Evolutionary conservation across 257 asterid species (phyloP).

Genomic region (Solanum phureja): DNA sequence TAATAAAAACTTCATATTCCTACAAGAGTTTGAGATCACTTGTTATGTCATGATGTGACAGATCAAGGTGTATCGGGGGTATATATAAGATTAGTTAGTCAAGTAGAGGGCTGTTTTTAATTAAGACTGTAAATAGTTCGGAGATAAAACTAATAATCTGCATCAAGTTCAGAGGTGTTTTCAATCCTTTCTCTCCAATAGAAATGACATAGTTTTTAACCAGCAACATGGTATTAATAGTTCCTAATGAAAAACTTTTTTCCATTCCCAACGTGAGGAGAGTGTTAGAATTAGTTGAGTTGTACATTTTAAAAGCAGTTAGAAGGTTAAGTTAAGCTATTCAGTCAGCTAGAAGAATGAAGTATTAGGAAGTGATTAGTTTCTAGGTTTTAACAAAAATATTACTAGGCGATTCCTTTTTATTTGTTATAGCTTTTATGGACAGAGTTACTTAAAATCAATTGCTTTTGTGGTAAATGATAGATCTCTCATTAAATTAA

Average conservation of each 20-base stretch:
- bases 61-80: neutral
- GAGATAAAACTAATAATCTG: too few species aligned
- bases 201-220: neutral
- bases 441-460: neutral
- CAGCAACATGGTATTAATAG: neutral
- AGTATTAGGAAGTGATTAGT: neutral
- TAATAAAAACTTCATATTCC: too few species aligned
- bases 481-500: too few species aligned
- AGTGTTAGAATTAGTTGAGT: neutral
- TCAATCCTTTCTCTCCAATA: too few species aligned
- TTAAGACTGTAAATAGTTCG: too few species aligned
- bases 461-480: too few species aligned
- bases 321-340: neutral
- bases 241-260: neutral
- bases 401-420: neutral
- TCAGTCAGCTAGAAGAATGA: too few species aligned
- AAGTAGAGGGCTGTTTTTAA: neutral
- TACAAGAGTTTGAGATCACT: neutral
- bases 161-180: too few species aligned
- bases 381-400: too few species aligned
- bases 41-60: neutral
- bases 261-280: neutral
- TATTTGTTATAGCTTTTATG: too few species aligned
- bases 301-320: neutral
- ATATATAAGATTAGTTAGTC: too few species aligned